These are phyloP conservation scores for Silene noctiflora DNA, from an alignment of 179 eudicot species.

Conservation along the genomic window DNA sequence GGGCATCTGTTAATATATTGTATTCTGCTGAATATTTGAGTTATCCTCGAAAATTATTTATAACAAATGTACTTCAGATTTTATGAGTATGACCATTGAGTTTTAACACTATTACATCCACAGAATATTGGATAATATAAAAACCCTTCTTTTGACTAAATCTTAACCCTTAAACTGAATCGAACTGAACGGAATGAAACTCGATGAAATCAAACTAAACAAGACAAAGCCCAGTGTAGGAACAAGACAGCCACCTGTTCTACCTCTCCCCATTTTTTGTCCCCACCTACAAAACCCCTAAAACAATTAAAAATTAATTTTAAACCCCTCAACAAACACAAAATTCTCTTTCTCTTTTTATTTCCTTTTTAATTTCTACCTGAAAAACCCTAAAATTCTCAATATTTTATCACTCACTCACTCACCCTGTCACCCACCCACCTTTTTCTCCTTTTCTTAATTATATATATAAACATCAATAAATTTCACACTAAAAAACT, in stretches of 20 bases:
- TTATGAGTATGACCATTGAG: no score
- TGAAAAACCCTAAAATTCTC: background rate
- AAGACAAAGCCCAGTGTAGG: background rate
- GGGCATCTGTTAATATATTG: slow-evolving; percentile 50
- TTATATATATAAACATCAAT: background rate
- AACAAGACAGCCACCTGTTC: slow-evolving; percentile 2
- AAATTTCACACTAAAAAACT: background rate
- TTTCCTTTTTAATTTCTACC: background rate
- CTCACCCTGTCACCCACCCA: slow-evolving; percentile 4
- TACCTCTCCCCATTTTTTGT: background rate
- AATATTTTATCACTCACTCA: background rate
- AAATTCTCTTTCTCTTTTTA: background rate
- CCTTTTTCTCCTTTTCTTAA: background rate
- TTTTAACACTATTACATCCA: no score
- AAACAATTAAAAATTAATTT: background rate
- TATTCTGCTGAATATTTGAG: slow-evolving; percentile 23
- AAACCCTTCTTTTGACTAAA: no score
- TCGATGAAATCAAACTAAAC: background rate
- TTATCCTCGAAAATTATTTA: slow-evolving; percentile 5
- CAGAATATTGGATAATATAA: no score
- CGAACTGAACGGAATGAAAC: background rate
- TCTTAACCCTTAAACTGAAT: no score
- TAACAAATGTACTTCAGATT: background rate
- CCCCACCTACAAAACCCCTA: background rate
- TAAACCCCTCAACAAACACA: background rate